These are phyloP conservation scores for Thermochaetoides dissita DNA, from an alignment of 2,329 filamentous ascomycete genomes.

Conservation along the genomic window DNA sequence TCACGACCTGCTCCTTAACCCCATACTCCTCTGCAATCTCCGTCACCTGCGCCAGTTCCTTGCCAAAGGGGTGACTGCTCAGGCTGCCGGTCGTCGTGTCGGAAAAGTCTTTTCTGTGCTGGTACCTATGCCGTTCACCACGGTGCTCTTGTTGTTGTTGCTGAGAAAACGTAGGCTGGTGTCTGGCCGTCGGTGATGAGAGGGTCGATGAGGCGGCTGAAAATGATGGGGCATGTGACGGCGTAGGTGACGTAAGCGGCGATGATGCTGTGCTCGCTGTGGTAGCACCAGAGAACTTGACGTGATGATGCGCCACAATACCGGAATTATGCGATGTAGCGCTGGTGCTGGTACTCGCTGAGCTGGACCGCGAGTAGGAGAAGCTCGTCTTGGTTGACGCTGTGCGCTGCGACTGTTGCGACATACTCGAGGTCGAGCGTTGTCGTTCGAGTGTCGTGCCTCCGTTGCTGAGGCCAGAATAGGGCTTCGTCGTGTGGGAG, in stretches of 20 bases:
- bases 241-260: slow-evolving; percentile 14
- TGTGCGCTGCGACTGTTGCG: slow-evolving; percentile 38
- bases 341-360: slow-evolving; percentile 33
- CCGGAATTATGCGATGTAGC: slow-evolving; percentile 28
- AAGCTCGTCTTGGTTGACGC: slow-evolving; percentile 43
- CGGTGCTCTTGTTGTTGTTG: slow-evolving; percentile 15
- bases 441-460: slow-evolving; percentile 31
- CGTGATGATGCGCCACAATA: slow-evolving; percentile 14
- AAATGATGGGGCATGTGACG: neutral
- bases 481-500: slow-evolving; percentile 75
- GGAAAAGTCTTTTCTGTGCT: neutral
- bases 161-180: slow-evolving; percentile 1
- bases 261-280: slow-evolving; percentile 1
- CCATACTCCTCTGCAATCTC: slow-evolving; percentile 86
- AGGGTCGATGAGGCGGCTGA: slow-evolving; percentile 13
- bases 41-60: slow-evolving; percentile 80
- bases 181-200: neutral
- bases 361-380: slow-evolving; percentile 43
- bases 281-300: slow-evolving; percentile 14
- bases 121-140: slow-evolving; percentile 8
- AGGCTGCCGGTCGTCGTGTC: slow-evolving; percentile 18
- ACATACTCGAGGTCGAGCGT: slow-evolving; percentile 34
- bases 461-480: slow-evolving; percentile 38
- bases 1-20: slow-evolving; percentile 35
- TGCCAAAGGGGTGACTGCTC: slow-evolving; percentile 66